Conservation (phyloP, 148 eudicot species). For the Simmondsia chinensis region DNA sequence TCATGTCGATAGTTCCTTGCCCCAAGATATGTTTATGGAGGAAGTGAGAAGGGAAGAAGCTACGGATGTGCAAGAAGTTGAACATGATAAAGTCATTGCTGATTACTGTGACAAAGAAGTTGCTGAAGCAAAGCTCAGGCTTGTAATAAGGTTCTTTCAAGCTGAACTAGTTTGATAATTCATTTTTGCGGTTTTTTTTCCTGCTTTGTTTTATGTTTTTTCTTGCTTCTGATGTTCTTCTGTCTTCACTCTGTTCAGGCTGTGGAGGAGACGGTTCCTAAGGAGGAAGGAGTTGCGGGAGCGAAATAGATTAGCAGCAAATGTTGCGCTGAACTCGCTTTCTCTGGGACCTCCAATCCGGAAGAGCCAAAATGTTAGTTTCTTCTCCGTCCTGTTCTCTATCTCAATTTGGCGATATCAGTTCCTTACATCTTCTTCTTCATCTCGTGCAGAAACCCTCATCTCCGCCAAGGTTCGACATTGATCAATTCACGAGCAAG, state of each 20-base stretch:
- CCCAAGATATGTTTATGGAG: constrained; percentile 18
- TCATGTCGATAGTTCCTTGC: constrained; percentile 14
- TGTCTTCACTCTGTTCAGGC: constrained; percentile 33
- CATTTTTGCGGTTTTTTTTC: too few relatives aligned
- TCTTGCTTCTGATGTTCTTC: constrained; percentile 8
- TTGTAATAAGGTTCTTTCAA: constrained; percentile 53
- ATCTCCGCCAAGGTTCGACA: constrained; percentile 33
- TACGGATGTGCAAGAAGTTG: constrained; percentile 22
- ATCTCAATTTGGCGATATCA: constrained; percentile 1
- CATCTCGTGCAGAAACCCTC: constrained; percentile 36
- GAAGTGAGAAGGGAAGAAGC: constrained; percentile 23
- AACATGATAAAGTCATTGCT: constrained; percentile 23
- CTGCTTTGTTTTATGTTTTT: too few relatives aligned
- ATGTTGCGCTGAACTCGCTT: constrained; percentile 70
- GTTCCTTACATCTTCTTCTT: constrained; percentile 7
- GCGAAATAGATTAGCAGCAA: constrained; percentile 63
- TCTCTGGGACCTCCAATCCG: constrained; percentile 74
- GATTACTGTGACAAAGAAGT: constrained; percentile 56
- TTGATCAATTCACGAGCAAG: constrained; percentile 49
- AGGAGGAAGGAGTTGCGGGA: constrained; percentile 59
- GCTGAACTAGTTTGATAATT: constrained; percentile 8
- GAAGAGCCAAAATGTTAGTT: constrained; percentile 42
- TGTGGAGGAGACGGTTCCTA: constrained; percentile 62
- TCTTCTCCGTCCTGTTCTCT: not conserved
- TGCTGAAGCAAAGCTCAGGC: constrained; percentile 67